Evolutionary conservation across 108 stramenopile genomes (phyloP), one percentile per base, ranked within the genome.

Genomic region (Cyclotella kingstonii): DNA sequence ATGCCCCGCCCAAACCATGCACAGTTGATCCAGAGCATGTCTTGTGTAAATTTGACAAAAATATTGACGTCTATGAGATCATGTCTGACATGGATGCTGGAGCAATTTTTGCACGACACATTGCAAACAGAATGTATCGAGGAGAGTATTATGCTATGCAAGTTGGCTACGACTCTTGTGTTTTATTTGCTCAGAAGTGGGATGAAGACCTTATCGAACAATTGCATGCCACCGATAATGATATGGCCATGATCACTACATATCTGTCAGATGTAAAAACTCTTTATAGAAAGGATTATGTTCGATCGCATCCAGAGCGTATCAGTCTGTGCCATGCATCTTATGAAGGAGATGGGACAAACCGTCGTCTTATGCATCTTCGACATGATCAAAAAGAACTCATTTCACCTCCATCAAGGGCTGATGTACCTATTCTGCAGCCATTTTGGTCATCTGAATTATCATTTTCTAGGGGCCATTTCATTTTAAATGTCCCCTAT

Each of bases 391-490:
- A 63, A 47, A 29, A 51, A 40, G 80, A 81, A 34, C 78, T 75
- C 30, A 53, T 63, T n/a, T 23, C 31, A 10, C 36, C 50, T 15
- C 50, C 77, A 12, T 15, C 33, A 4, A 28, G 68, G 22, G 30
- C 41, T 14, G 54, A 59, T 7, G 17, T 26, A 36, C 93, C 93
- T 5, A 36, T 68, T 60, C 68, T 80, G 18, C 82, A 87, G 12
- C 88, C 86, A 30, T 86, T 84, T 41, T 94, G 89, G 87, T 86
- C 87, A 8, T 83, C 89, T 14, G 89, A 87, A 19, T 80, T 94
- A 29, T 80, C 75, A 43, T 94, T 94, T 61, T 58, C 81, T 2
- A 40, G 85, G 11, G 83, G 84, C 5, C 86, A 87, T 44, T 77
- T 83, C 60, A 38, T 81, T 21, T 69, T 81, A 51, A 41, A 61